Conservation (phyloP, 805 yeast genomes). For the Danielozyma ontarioensis region DNA sequence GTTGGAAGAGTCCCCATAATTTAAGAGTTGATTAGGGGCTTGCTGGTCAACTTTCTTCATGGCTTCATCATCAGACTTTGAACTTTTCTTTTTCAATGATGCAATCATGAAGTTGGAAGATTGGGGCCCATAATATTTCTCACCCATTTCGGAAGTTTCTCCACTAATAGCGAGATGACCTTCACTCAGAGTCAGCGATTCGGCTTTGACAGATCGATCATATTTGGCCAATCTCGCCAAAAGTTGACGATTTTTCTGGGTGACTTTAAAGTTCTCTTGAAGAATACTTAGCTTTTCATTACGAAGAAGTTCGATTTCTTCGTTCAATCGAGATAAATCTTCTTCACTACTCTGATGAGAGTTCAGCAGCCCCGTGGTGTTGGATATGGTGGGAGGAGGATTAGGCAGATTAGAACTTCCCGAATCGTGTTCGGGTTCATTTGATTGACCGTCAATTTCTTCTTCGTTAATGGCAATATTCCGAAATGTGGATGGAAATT, state of each 20-base stretch:
- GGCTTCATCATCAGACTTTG: background rate
- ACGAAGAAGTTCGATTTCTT: constrained; percentile 15
- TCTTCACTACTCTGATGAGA: background rate
- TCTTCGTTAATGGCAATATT: constrained; percentile 30
- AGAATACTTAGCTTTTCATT: constrained; percentile 15
- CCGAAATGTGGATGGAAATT: constrained; percentile 43
- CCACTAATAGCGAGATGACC: constrained; percentile 20
- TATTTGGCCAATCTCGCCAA: constrained; percentile 1
- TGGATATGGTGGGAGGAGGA: background rate
- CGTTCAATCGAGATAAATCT: constrained; percentile 5
- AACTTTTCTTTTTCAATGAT: constrained; percentile 14
- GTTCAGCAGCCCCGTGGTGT: no score
- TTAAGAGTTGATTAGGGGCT: background rate
- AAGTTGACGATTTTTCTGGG: constrained; percentile 7
- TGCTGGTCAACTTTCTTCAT: background rate
- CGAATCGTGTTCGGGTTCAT: background rate
- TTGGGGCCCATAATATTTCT: constrained; percentile 48
- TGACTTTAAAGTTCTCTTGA: constrained; percentile 13
- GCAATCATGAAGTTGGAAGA: constrained; percentile 46
- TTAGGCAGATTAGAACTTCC: background rate
- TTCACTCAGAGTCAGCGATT: background rate
- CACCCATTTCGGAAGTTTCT: constrained; percentile 35
- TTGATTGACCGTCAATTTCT: background rate
- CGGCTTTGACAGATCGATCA: background rate
- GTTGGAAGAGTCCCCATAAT: background rate